Evolutionary conservation across 495 filamentous ascomycete genomes (phyloP), one percentile per base, ranked within the genome.

Genomic region (Aspergillus ostianus): DNA sequence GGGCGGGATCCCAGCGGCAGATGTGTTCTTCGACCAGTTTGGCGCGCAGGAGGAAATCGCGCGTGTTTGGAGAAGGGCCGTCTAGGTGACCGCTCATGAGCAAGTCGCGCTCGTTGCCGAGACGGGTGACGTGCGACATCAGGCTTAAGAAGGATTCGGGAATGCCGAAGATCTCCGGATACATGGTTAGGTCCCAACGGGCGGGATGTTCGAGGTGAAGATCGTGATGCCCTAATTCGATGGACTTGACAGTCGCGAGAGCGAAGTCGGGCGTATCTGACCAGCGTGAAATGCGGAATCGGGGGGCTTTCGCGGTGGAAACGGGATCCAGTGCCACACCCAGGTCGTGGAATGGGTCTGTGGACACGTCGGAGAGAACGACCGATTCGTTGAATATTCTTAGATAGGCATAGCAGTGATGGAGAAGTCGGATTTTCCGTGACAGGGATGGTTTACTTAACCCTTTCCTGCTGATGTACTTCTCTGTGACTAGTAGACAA

Each of bases 321-420:
- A 53, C 27, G 1, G 54, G 49, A 41, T 53, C 59, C 8, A 45
- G 47, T 7, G 48, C n/a, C 21, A 48, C 21, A 47, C 30, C 51
- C 2, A 23, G 26, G 3, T 62, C 60, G 36, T 48, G 53, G 13
- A 21, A n/a, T 50, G 44, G 46, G 6, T n/a, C 53, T 10, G 50
- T 50, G 30, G 15, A 41, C n/a, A 36, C 46, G 44, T 36, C 13
- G 56, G 23, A 3, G 51, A 62, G 3, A 51, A 49, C 12, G 47
- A 49, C 64, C n/a, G 65, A 70, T 57, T 72, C 70, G 36, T 72
- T 62, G 36, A 72, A 67, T 23, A 72, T 65, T 0, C 68, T 64
- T 19, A 68, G 61, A 19, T 67, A 69, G 6, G 65, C 64, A 46
- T 72, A 72, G 46, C 67, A 72, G 32, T 72, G 70, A 61, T 70